Conservation (phyloP, 1,139 yeast genomes). For the Blastobotrys aristatus region DNA sequence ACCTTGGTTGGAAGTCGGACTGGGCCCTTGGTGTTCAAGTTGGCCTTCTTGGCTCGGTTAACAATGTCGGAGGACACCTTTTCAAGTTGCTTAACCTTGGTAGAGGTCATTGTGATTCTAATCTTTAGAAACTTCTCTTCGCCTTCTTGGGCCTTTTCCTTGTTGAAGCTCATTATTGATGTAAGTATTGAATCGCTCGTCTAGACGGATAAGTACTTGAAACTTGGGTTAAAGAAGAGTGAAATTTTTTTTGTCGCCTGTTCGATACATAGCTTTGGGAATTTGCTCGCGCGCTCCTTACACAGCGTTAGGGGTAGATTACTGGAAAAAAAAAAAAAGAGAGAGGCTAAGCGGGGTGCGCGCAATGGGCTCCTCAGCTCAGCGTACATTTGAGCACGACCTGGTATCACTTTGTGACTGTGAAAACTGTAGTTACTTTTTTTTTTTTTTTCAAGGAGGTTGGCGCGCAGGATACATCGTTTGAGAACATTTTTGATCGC, state of each 20-base stretch:
- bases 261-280: too few species aligned
- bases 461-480: too few species aligned
- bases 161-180: conserved; percentile 36
- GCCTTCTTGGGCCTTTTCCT: conserved; percentile 71
- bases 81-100: conserved; percentile 98
- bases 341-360: too few species aligned
- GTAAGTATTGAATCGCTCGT: conserved; percentile 16
- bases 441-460: too few species aligned
- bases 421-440: too few species aligned
- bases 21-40: conserved; percentile 83
- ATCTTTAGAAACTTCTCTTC: conserved; percentile 90
- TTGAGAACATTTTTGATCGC: too few species aligned
- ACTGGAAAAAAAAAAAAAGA: too few species aligned
- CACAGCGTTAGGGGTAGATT: too few species aligned
- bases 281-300: too few species aligned
- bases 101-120: conserved; percentile 98
- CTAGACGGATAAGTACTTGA: conserved; percentile 14
- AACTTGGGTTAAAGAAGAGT: conserved; percentile 7
- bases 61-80: conserved; percentile 85
- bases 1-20: conserved; percentile 99
- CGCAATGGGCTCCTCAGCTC: too few species aligned
- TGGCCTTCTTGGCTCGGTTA: conserved; percentile 77
- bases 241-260: background rate
- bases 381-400: too few species aligned
- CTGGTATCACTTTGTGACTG: too few species aligned